Conservation (phyloP, 768 basidiomycete genomes). For the Botryobasidium botryosum region DNA sequence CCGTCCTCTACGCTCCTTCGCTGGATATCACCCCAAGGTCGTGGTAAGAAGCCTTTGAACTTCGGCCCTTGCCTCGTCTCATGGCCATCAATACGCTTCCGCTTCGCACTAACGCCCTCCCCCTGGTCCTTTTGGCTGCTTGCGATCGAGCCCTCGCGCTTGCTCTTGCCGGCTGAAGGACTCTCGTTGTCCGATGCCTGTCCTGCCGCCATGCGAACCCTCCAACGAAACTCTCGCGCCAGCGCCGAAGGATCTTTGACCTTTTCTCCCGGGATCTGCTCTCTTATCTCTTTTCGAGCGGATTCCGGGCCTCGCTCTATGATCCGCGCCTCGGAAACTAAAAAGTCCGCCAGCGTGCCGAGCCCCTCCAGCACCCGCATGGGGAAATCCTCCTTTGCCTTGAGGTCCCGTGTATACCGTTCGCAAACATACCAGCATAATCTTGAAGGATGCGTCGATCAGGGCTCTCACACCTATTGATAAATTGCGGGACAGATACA, state of each 20-base stretch:
- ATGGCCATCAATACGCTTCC: not conserved
- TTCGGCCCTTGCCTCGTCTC: not conserved
- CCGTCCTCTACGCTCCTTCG: not conserved
- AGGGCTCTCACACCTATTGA: constrained; percentile 8
- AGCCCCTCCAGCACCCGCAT: constrained; percentile 55
- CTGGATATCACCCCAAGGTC: constrained; percentile 6
- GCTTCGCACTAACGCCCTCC: not conserved
- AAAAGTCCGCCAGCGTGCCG: constrained; percentile 52
- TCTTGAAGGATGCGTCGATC: constrained; percentile 27
- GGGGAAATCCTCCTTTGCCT: constrained; percentile 33
- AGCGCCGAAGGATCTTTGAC: constrained; percentile 68
- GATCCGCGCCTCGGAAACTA: constrained; percentile 56
- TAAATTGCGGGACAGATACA: constrained; percentile 12
- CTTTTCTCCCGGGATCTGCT: constrained; percentile 63
- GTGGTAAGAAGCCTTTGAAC: constrained; percentile 8
- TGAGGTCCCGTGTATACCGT: constrained; percentile 58
- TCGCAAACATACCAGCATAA: constrained; percentile 86
- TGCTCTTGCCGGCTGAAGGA: not conserved
- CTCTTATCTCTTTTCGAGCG: constrained; percentile 59
- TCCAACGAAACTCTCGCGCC: constrained; percentile 77
- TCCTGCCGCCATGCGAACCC: constrained; percentile 29
- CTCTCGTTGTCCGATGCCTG: constrained; percentile 15
- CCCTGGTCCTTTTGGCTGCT: too few relatives aligned
- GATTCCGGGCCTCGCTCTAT: constrained; percentile 47
- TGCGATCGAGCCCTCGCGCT: not conserved